Conservation (phyloP, 176 grass and related monocot genomes). For the Eragrostis nindensis region DNA sequence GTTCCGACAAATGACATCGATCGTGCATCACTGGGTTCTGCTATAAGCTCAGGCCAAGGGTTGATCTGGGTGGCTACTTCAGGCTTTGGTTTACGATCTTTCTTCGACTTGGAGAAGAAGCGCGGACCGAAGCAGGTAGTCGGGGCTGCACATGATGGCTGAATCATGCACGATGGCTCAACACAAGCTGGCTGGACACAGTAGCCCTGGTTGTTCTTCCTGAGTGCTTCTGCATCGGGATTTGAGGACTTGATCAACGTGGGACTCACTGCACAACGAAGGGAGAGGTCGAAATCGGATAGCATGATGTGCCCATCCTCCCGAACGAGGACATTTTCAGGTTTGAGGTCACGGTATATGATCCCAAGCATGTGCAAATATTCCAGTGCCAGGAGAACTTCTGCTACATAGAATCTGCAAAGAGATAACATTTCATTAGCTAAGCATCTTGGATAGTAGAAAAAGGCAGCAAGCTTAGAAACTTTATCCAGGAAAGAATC, state of each 20-base stretch:
- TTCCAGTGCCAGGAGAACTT: slow-evolving; percentile 75
- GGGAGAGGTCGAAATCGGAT: slow-evolving; percentile 82
- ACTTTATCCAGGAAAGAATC: neutral
- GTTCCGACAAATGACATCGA: slow-evolving; percentile 68
- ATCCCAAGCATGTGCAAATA: slow-evolving; percentile 90
- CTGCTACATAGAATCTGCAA: slow-evolving; percentile 84
- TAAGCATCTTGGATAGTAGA: neutral
- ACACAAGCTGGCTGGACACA: slow-evolving; percentile 56
- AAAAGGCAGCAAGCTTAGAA: slow-evolving; percentile 7
- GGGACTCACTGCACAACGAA: slow-evolving; percentile 73
- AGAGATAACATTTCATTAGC: slow-evolving; percentile 7
- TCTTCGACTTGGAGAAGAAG: slow-evolving; percentile 68
- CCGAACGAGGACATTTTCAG: slow-evolving; percentile 81
- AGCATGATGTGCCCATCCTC: slow-evolving; percentile 94
- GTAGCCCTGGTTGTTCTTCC: slow-evolving; percentile 46
- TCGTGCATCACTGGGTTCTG: slow-evolving; percentile 57
- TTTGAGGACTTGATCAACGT: slow-evolving; percentile 70
- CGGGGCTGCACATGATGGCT: slow-evolving; percentile 54
- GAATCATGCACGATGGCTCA: slow-evolving; percentile 50
- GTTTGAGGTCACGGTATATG: slow-evolving; percentile 87
- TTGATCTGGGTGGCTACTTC: slow-evolving; percentile 58
- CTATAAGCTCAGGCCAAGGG: slow-evolving; percentile 60
- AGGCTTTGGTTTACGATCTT: slow-evolving; percentile 49
- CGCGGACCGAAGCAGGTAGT: slow-evolving; percentile 64
- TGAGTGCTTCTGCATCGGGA: slow-evolving; percentile 43